A percentile compares a stretch with the other conserved stretches of the same genome.
phyloP scores from a whole-genome alignment of 352 stramenopile genomes.

The Globisporangium cederbergense region DNA sequence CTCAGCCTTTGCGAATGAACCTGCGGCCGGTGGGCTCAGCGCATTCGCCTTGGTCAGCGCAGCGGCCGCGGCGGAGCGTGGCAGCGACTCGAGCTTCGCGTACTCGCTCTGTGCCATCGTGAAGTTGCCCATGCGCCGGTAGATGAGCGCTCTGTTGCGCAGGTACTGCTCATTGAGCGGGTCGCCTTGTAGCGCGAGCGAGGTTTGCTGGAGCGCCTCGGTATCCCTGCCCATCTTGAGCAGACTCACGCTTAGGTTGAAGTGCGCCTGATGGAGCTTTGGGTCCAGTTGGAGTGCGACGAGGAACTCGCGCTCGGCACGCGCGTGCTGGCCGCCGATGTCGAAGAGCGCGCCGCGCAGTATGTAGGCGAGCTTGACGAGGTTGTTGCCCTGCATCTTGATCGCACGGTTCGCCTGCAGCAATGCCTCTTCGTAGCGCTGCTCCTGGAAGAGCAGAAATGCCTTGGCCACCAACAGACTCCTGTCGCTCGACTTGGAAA shows the following conservation, averaged over 20 bases:
- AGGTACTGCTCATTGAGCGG: conserved; percentile 46
- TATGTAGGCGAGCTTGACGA: conserved; percentile 61
- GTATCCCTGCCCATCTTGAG: conserved; percentile 49
- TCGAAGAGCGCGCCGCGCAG: conserved; percentile 61
- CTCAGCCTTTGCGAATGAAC: conserved; percentile 10
- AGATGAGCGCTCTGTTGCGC: conserved; percentile 51
- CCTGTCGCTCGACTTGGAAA: conserved; percentile 30
- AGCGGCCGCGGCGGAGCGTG: not conserved
- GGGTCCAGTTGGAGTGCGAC: conserved; percentile 39
- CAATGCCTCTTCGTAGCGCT: conserved; percentile 54
- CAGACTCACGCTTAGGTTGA: conserved; percentile 50
- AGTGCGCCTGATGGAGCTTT: conserved; percentile 57
- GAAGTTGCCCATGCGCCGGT: conserved; percentile 49
- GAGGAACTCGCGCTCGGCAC: conserved; percentile 49
- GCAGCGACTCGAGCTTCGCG: conserved; percentile 30
- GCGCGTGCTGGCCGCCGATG: conserved; percentile 33
- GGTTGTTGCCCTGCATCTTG: conserved; percentile 45
- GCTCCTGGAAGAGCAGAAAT: conserved; percentile 53
- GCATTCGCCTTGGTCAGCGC: conserved; percentile 5
- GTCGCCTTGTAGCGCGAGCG: conserved; percentile 34
- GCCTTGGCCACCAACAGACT: conserved; percentile 50
- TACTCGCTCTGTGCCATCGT: conserved; percentile 49
- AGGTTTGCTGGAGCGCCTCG: conserved; percentile 32
- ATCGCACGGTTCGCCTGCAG: conserved; percentile 51
- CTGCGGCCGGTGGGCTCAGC: not conserved